Percentiles rank a stretch among this genome's conserved stretches.
Conservation (phyloP, 768 basidiomycete genomes). For the Suillus clintonianus region DNA sequence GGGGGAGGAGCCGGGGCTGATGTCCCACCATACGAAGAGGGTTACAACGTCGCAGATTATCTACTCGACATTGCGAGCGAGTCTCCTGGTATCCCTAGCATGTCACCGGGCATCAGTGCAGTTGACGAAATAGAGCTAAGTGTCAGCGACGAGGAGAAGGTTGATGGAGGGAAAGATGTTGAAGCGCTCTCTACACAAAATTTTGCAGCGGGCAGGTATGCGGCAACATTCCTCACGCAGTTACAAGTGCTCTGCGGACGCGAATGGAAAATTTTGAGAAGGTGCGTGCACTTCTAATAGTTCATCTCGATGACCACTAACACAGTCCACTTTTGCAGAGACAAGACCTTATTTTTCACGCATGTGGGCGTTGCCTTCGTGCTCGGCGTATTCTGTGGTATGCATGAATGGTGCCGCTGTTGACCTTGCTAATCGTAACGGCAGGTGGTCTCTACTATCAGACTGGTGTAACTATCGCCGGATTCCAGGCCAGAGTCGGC, state of each 20-base stretch:
- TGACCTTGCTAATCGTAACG: neutral
- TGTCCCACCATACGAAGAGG: slow-evolving; percentile 61
- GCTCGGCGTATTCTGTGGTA: slow-evolving; percentile 86
- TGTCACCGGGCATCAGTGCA: slow-evolving; percentile 3
- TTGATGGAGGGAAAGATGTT: slow-evolving; percentile 12
- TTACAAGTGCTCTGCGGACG: slow-evolving; percentile 78
- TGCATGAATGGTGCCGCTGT: slow-evolving; percentile 16
- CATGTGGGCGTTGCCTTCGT: slow-evolving; percentile 72
- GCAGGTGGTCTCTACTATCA: slow-evolving; percentile 85
- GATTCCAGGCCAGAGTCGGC: slow-evolving; percentile 93
- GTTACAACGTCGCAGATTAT: slow-evolving; percentile 93
- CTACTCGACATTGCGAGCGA: slow-evolving; percentile 85
- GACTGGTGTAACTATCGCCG: slow-evolving; percentile 79
- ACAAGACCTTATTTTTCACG: slow-evolving; percentile 79
- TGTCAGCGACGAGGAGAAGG: slow-evolving; percentile 17
- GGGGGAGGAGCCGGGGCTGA: slow-evolving; percentile 29
- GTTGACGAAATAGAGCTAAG: slow-evolving; percentile 5
- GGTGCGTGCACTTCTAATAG: slow-evolving; percentile 40
- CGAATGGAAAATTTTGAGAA: slow-evolving; percentile 81
- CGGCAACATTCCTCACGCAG: slow-evolving; percentile 87
- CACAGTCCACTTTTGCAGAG: slow-evolving; percentile 43
- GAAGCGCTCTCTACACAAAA: slow-evolving; percentile 22
- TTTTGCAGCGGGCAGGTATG: slow-evolving; percentile 42
- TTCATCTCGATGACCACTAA: neutral
- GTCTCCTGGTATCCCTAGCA: slow-evolving; percentile 46